A percentile compares a stretch with the other conserved stretches of the same genome.
Conservation (phyloP, 371 early-diverging fungal species). For the Mucor piriformis region DNA sequence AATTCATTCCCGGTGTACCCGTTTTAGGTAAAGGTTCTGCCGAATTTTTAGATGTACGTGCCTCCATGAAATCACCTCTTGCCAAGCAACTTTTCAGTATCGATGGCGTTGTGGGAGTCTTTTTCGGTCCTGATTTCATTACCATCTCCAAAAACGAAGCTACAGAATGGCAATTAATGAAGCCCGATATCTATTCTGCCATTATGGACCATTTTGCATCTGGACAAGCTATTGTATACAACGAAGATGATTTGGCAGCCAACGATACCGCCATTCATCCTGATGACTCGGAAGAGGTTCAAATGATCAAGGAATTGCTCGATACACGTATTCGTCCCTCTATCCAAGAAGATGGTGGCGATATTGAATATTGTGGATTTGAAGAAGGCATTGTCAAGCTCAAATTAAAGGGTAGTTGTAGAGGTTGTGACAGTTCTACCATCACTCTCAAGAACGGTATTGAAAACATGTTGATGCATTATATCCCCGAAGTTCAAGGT, state of each 20-base stretch:
- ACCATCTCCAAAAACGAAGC: constrained; percentile 87
- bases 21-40: constrained; percentile 69
- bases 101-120: constrained; percentile 86
- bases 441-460: constrained; percentile 97
- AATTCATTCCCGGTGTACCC: constrained; percentile 88
- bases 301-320: constrained; percentile 96
- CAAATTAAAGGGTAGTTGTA: constrained; percentile 93
- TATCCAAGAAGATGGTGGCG: constrained; percentile 98
- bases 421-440: constrained; percentile 88
- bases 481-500: constrained; percentile 92
- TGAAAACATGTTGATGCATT: constrained; percentile 98
- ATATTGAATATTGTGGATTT: constrained; percentile 93
- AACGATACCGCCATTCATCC: constrained; percentile 75
- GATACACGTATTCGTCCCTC: constrained; percentile 96
- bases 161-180: constrained; percentile 91
- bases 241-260: constrained; percentile 55
- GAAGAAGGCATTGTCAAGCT: constrained; percentile 87
- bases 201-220: constrained; percentile 95
- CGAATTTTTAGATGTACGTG: constrained; percentile 83
- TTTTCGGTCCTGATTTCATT: constrained; percentile 93
- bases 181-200: constrained; percentile 91
- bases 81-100: constrained; percentile 89
- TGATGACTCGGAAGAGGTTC: constrained; percentile 89
- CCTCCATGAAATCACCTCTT: constrained; percentile 83
- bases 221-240: constrained; percentile 72